Percentiles rank a stretch among this genome's conserved stretches.
Conservation (phyloP, 352 stramenopile genomes). For the Phytophthora pseudosyringae region DNA sequence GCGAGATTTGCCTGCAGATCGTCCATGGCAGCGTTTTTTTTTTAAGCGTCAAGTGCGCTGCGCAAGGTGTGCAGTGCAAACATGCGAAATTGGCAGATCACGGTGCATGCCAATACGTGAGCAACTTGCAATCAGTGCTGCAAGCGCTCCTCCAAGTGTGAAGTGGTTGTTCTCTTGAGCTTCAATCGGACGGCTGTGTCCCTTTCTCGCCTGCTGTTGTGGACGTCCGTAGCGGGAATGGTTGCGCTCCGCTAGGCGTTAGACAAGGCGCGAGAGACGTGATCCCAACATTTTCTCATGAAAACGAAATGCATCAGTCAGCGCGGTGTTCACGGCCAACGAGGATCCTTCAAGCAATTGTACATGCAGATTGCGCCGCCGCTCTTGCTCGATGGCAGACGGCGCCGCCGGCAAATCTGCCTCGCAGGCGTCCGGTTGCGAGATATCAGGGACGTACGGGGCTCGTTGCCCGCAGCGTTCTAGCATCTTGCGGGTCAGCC, state of each 20-base stretch:
- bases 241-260: slow-evolving; percentile 14
- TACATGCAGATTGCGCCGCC: slow-evolving; percentile 16
- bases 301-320: slow-evolving; percentile 15
- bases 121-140: neutral
- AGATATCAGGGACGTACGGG: slow-evolving; percentile 18
- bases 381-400: neutral
- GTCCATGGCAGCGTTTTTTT: slow-evolving; percentile 1
- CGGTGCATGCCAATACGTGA: neutral
- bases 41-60: neutral
- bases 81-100: neutral
- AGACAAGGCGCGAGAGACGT: slow-evolving; percentile 10
- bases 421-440: neutral
- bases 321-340: neutral
- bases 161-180: neutral
- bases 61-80: neutral
- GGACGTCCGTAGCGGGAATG: slow-evolving; percentile 11
- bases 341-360: neutral
- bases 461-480: neutral
- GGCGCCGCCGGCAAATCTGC: slow-evolving; percentile 7
- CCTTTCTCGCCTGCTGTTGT: slow-evolving; percentile 19
- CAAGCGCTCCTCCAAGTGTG: neutral
- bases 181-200: slow-evolving; percentile 6
- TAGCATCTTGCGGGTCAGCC: neutral
- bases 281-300: slow-evolving; percentile 23
- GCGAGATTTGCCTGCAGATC: slow-evolving; percentile 15